Evolutionary conservation across 306 rosid species (phyloP).

Genomic region (Dalbergia cultrata): DNA sequence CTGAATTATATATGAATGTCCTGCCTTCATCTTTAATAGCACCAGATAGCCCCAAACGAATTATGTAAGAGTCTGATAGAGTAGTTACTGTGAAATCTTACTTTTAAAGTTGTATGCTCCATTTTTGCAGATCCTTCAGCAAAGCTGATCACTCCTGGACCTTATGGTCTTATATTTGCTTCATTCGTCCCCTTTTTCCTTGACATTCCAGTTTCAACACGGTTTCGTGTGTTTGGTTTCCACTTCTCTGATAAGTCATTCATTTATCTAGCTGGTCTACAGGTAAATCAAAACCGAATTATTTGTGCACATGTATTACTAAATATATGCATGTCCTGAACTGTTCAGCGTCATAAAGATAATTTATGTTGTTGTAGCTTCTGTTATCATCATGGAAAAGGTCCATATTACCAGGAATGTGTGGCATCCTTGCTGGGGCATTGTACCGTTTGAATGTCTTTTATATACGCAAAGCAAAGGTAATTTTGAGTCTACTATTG

Average conservation of each 20-base stretch:
- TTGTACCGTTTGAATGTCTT: conserved; percentile 86
- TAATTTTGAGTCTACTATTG: conserved; percentile 43
- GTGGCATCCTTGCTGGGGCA: conserved; percentile 95
- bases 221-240: conserved; percentile 76
- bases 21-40: conserved; percentile 12
- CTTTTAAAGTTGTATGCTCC: conserved; percentile 13
- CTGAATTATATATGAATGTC: conserved; percentile 24
- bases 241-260: conserved; percentile 92
- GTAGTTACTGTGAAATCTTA: conserved; percentile 36
- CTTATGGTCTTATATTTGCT: conserved; percentile 97
- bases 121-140: conserved; percentile 79
- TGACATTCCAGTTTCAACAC: conserved; percentile 96
- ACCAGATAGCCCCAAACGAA: conserved; percentile 24
- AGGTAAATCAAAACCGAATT: conserved; percentile 62
- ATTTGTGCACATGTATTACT: conserved; percentile 17
- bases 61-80: conserved; percentile 29
- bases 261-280: conserved; percentile 95
- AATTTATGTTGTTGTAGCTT: conserved; percentile 67
- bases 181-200: conserved; percentile 95
- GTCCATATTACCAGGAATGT: conserved; percentile 90
- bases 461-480: conserved; percentile 92
- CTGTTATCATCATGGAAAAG: conserved; percentile 94
- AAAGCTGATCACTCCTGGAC: conserved; percentile 84
- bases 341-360: conserved; percentile 41
- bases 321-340: conserved; percentile 20